Conservation (phyloP, 2,329 filamentous ascomycete species). For the Gaeumannomyces tritici region DNA sequence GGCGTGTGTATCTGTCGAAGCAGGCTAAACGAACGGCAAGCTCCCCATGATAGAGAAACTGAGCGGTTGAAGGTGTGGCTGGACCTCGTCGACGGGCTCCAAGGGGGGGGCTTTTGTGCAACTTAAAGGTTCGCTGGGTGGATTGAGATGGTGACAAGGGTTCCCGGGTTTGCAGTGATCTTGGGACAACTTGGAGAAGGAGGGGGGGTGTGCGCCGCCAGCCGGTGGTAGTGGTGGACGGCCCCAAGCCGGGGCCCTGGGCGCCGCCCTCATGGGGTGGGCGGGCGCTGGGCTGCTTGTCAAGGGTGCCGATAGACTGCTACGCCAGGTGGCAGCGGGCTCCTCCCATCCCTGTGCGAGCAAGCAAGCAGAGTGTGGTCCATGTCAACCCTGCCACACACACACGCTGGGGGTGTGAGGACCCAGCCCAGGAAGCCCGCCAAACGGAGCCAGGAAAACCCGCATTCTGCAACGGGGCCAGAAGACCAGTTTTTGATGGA, state of each 20-base stretch:
- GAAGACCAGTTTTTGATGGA: neutral
- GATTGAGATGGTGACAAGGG: constrained; percentile 5
- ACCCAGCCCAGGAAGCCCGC: neutral
- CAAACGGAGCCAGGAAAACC: neutral
- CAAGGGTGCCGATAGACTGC: constrained; percentile 2
- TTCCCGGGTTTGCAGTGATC: constrained; percentile 3
- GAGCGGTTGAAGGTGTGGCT: neutral
- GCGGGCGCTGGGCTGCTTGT: constrained; percentile 1
- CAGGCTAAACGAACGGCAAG: neutral
- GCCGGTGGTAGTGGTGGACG: constrained; percentile 8
- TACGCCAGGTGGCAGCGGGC: neutral
- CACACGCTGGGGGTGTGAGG: neutral
- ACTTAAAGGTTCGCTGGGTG: constrained; percentile 25
- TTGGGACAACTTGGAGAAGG: constrained; percentile 1
- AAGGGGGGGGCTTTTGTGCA: constrained; percentile 30
- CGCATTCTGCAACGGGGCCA: neutral
- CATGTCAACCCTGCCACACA: constrained; percentile 1
- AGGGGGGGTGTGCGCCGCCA: constrained; percentile 6
- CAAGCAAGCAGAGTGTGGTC: neutral
- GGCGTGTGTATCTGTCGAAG: neutral
- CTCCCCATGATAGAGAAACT: neutral
- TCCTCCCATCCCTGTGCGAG: neutral
- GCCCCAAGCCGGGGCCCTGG: constrained; percentile 30
- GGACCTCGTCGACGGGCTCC: neutral
- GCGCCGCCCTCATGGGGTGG: constrained; percentile 4